Evolutionary conservation across 1,284 basidiomycete genomes (phyloP).

Genomic region (Cystobasidiaceae sp.): DNA sequence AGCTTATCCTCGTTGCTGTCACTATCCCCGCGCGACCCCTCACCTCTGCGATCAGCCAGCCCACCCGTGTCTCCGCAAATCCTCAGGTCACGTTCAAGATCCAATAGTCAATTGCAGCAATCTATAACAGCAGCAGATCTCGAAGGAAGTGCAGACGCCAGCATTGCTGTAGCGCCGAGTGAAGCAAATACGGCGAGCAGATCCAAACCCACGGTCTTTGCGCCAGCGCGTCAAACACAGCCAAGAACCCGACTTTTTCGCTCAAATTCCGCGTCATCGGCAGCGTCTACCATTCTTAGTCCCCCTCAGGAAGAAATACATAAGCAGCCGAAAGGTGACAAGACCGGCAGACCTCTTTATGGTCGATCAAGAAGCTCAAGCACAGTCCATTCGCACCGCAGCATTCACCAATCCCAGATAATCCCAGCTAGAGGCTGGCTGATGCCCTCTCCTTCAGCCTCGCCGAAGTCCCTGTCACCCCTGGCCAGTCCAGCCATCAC

Average conservation of each 20-base stretch:
- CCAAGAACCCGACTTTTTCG: neutral
- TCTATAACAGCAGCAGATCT: neutral
- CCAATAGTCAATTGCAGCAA: slow-evolving; percentile 9
- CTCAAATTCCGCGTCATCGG: neutral
- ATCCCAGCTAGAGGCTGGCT: no score
- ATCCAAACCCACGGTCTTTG: neutral
- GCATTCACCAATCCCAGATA: no score
- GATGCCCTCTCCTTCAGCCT: no score
- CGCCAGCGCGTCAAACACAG: neutral
- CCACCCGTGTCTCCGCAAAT: neutral
- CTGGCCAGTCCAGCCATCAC: slow-evolving; percentile 17
- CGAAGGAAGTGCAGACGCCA: neutral
- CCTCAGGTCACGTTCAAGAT: neutral
- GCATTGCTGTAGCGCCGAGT: neutral
- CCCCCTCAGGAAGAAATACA: neutral
- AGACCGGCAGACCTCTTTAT: neutral
- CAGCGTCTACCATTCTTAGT: neutral
- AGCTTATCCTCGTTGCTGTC: slow-evolving; percentile 1
- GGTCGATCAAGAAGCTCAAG: neutral
- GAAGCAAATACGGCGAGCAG: neutral
- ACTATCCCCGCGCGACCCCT: neutral
- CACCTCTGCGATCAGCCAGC: neutral
- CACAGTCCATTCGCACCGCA: neutral
- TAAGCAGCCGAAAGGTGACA: neutral
- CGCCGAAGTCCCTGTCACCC: no score